Evolutionary conservation across 495 filamentous ascomycete genomes (phyloP), one percentile per base, ranked within the genome.

Genomic region (Lepidopterella palustris): DNA sequence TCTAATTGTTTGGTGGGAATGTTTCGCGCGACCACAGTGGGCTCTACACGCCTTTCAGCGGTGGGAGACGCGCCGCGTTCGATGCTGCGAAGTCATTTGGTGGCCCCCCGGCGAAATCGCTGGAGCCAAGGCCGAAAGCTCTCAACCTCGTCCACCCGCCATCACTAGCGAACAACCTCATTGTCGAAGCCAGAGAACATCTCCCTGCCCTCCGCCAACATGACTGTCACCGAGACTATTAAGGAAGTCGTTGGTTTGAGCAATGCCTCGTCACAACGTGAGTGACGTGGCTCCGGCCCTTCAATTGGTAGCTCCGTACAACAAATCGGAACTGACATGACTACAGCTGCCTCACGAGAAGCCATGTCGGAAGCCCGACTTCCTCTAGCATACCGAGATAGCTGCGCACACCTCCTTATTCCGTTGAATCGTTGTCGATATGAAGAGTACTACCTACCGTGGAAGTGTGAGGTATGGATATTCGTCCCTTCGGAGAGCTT

Each of bases 371-470:
- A 87, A 64, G 93, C 93, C 62, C 84, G 84, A 67, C 79, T 98
- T 23, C 93, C 93, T 13, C 71, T 97, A 53, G 82, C 87, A 60
- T 98, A 97, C 77, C 84, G 93, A 65, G 93, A 98, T 72, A 89
- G 85, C 70, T 98, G 93, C 74, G 93, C 90, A 65, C 83, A 93
- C 72, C 86, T 97, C 11, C 79, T 97, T 23, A 96, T 97, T 45
- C 95, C 95, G 6, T 80, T 98, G 67, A 98, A 98, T 76, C 85
- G 87, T 61, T 98, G 93, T 78, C 91, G 93, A 52, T 82, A 82
- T 76, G 87, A 95, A 58, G 86, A 89, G 59, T 97, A 87, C 76
- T 97, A 96, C 77, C 72, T 97, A 70, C 91, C 93, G 21, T 98
- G 93, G 93, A 95, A 92, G 81, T 98, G 93, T 74, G 84, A 88